Percentiles rank a stretch among this genome's conserved stretches.
Evolutionary conservation across 805 yeast genomes (phyloP).

Genomic region (Jamesozyma lodderae): DNA sequence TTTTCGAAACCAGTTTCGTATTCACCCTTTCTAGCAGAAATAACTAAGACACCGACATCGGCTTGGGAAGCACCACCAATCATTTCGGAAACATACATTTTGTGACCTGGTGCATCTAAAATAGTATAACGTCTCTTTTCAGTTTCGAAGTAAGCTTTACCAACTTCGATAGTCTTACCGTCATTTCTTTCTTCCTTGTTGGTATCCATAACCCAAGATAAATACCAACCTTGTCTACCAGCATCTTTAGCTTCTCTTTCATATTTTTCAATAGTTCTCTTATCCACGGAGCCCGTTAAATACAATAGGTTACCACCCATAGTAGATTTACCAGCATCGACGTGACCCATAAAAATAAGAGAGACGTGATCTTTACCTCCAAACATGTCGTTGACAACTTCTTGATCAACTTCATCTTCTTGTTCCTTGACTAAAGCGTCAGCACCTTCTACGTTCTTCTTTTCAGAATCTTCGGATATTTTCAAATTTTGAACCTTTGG

Average conservation of each 20-base stretch:
- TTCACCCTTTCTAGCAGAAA: slow-evolving; percentile 98
- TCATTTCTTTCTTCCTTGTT: slow-evolving; percentile 97
- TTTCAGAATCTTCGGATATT: slow-evolving; percentile 19
- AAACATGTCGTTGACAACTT: slow-evolving; percentile 82
- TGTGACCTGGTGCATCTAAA: slow-evolving; percentile 99
- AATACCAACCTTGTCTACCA: slow-evolving; percentile 99
- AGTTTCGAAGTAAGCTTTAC: slow-evolving; percentile 95
- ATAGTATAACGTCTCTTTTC: slow-evolving; percentile 96
- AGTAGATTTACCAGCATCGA: slow-evolving; percentile 98
- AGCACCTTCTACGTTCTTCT: slow-evolving; percentile 24
- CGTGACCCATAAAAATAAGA: slow-evolving; percentile 98
- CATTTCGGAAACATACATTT: slow-evolving; percentile 98
- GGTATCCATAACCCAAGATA: slow-evolving; percentile 99
- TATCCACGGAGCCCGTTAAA: slow-evolving; percentile 94
- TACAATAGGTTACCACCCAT: slow-evolving; percentile 97
- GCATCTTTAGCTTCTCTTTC: slow-evolving; percentile 99
- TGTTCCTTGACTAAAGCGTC: slow-evolving; percentile 56
- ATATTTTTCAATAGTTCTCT: slow-evolving; percentile 95
- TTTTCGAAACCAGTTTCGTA: slow-evolving; percentile 98
- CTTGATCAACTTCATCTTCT: slow-evolving; percentile 78
- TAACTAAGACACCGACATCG: slow-evolving; percentile 94
- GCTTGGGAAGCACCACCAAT: slow-evolving; percentile 99
- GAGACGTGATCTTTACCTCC: slow-evolving; percentile 98
- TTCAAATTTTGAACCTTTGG: slow-evolving; percentile 28
- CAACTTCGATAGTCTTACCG: slow-evolving; percentile 99